A percentile compares a stretch with the other conserved stretches of the same genome.
Evolutionary conservation across 306 rosid genomes (phyloP).

Genomic region (Medicago arabica): DNA sequence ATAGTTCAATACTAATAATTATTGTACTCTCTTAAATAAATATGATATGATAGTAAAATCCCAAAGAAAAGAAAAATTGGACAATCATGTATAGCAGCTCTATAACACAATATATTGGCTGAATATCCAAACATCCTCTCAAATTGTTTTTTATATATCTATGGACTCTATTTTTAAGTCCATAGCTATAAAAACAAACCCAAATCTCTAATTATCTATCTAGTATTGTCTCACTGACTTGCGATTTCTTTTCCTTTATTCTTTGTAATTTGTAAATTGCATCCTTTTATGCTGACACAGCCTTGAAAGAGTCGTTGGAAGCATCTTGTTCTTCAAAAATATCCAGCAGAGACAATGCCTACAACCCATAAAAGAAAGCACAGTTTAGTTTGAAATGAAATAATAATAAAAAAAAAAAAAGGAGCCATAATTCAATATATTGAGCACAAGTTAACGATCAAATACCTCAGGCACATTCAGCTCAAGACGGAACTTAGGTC

Average conservation of each 20-base stretch:
- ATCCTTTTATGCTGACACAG: constrained; percentile 35
- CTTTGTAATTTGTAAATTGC: constrained; percentile 21
- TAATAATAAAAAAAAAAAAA: background rate
- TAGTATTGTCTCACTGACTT: constrained; percentile 17
- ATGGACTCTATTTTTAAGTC: constrained; percentile 38
- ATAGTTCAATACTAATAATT: constrained; percentile 3
- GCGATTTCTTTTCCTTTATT: constrained; percentile 36
- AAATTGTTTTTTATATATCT: constrained; percentile 22
- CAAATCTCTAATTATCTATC: constrained; percentile 38
- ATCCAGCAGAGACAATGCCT: constrained; percentile 96
- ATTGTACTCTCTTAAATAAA: constrained; percentile 35
- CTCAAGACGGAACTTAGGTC: constrained; percentile 98
- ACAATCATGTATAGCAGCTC: constrained; percentile 45
- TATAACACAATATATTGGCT: constrained; percentile 35
- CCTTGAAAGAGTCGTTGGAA: constrained; percentile 45
- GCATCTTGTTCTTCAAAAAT: constrained; percentile 74
- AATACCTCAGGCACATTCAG: constrained; percentile 89
- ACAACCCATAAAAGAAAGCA: constrained; percentile 11
- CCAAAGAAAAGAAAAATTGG: constrained; percentile 35
- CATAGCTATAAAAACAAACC: constrained; percentile 40
- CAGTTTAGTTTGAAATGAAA: constrained; percentile 28
- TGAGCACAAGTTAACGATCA: background rate
- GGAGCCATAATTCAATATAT: background rate
- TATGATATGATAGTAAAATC: constrained; percentile 9
- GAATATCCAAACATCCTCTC: constrained; percentile 38